phyloP scores from a whole-genome alignment of 805 yeast species.

The Candida dendrica region DNA sequence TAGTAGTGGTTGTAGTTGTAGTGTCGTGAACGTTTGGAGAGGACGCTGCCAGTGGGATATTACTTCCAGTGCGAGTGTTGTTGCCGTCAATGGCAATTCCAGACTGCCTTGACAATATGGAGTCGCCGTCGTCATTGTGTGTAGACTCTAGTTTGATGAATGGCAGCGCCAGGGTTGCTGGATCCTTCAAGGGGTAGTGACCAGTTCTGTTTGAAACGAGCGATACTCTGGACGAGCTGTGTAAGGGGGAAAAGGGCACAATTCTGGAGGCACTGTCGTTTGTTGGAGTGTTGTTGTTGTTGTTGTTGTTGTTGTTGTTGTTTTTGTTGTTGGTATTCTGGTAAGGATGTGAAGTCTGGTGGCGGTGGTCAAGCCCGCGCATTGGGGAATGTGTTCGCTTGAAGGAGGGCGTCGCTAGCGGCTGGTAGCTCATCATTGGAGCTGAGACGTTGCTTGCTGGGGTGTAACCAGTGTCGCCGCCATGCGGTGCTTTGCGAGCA shows the following conservation, averaged over 20 bases:
- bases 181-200: neutral
- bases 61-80: no score
- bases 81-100: no score
- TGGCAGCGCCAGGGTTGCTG: neutral
- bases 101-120: neutral
- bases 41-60: no score
- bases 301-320: neutral
- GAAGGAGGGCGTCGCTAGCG: neutral
- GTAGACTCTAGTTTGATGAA: neutral
- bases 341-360: no score
- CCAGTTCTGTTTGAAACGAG: neutral
- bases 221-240: neutral
- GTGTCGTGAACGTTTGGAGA: no score
- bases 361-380: no score
- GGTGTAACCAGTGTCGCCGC: no score
- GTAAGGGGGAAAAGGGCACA: neutral
- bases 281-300: no score
- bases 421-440: neutral
- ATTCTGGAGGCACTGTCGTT: neutral
- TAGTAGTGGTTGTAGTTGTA: no score
- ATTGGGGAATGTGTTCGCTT: neutral
- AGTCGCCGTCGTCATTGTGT: neutral
- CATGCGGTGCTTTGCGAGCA: no score
- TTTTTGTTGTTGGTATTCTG: neutral
- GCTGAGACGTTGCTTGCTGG: neutral